These are phyloP conservation scores for Limtongia smithiae DNA, from an alignment of 805 yeast genomes.

Conservation along the genomic window DNA sequence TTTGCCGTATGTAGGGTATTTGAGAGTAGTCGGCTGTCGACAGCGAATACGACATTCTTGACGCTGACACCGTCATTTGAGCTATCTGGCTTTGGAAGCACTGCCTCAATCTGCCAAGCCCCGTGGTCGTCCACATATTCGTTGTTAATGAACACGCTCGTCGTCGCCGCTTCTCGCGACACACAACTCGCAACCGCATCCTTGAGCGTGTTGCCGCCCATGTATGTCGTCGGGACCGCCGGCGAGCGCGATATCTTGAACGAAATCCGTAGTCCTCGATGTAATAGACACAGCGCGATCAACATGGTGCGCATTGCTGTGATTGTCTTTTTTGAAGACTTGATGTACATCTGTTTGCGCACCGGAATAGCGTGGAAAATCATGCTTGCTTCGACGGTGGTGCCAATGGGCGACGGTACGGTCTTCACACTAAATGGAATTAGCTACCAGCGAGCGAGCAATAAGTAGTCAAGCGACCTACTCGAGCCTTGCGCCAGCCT, in stretches of 20 bases:
- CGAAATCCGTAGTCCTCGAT: conserved; percentile 10
- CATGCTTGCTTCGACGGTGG: conserved; percentile 69
- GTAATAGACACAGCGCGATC: conserved; percentile 6
- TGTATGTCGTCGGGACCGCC: conserved; percentile 3
- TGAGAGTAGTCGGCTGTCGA: conserved; percentile 65
- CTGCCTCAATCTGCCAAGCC: conserved; percentile 17
- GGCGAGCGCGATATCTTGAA: conserved; percentile 11
- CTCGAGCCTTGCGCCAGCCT: conserved; percentile 43
- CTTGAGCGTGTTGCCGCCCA: conserved; percentile 10
- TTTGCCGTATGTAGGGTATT: conserved; percentile 56
- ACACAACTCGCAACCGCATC: conserved; percentile 11
- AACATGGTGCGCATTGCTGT: conserved; percentile 64
- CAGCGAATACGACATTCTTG: conserved; percentile 47
- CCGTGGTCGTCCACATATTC: background rate
- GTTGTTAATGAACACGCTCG: conserved; percentile 5
- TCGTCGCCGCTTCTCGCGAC: conserved; percentile 11
- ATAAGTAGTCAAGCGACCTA: conserved; percentile 37
- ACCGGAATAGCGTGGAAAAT: conserved; percentile 74
- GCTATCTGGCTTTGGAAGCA: conserved; percentile 9
- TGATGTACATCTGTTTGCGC: conserved; percentile 51
- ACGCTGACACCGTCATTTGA: background rate
- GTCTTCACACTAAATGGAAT: conserved; percentile 43
- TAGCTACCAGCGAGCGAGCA: conserved; percentile 38
- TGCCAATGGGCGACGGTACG: conserved; percentile 72
- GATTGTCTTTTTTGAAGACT: conserved; percentile 61